Evolutionary conservation across 345 rosid genomes (phyloP), one percentile per base, ranked within the genome.

Genomic region (Trapa incisa): DNA sequence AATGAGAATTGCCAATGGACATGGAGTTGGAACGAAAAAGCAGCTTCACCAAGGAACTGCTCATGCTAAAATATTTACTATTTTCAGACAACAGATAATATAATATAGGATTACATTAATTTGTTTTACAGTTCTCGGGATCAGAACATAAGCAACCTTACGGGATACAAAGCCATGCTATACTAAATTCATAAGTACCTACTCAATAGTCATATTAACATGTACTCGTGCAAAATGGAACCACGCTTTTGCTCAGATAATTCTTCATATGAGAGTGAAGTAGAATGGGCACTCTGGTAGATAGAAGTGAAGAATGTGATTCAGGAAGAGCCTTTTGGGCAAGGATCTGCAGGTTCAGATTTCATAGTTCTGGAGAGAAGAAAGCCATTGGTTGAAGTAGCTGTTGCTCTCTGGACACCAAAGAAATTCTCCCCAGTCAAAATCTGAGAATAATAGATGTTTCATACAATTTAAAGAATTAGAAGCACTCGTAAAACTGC

Each of bases 351-450:
- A 58, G 37, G 14, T 58, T 32, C 36, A 33, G 37, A 16, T 37
- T 62, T 69, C 72, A 69, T 10, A 47, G 72, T 61, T 69, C 56
- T 69, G 72, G 14, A 69, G 65, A 69, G 72, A 62, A 6, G 72
- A 69, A n/a, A 69, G 72, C 72, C 72, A 69, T 50, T 69, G 67
- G 42, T 69, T 67, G 35, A 69, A 3, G 17, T 69, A 69, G 52
- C 48, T 69, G 66, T 62, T 53, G 22, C 72, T 66, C 39, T 47
- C 66, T 61, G 67, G 33, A 6, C 63, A 58, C 11, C 12, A 45
- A 2, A 45, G 13, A 6, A 13, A 45, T 7, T 7, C 7, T 11
- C 2, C 11, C 48, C 7, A 11, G 48, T 45, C 48, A 45, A 45
- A 45, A 45, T 6, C 48, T 45, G 2, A 45, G 48, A 45, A 45